phyloP scores from a whole-genome alignment of 768 basidiomycete genomes.

The Leccinum olivaceopallidum region DNA sequence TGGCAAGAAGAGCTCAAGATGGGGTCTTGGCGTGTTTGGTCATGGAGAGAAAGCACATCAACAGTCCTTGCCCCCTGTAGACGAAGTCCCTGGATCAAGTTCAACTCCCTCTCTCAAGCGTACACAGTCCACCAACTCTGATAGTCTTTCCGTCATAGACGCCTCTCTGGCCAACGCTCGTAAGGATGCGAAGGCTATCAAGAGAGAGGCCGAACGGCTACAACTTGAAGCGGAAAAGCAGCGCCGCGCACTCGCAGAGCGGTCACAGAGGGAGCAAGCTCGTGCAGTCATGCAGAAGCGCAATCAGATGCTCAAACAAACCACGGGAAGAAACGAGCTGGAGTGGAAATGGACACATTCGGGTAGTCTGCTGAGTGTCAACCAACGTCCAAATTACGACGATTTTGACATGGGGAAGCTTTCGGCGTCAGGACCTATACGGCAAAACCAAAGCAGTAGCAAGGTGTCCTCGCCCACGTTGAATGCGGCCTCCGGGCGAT shows the following conservation, averaged over 20 bases:
- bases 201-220: slow-evolving; percentile 79
- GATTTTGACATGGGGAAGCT: slow-evolving; percentile 47
- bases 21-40: slow-evolving; percentile 72
- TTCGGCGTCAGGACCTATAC: slow-evolving; percentile 62
- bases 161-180: slow-evolving; percentile 40
- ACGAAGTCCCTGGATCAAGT: slow-evolving; percentile 60
- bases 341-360: slow-evolving; percentile 56
- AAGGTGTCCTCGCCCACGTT: slow-evolving; percentile 48
- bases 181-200: slow-evolving; percentile 69
- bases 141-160: slow-evolving; percentile 62
- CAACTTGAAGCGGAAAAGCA: slow-evolving; percentile 84
- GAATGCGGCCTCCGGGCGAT: slow-evolving; percentile 64
- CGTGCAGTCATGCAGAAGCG: slow-evolving; percentile 93
- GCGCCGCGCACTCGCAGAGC: slow-evolving; percentile 72
- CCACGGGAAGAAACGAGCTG: slow-evolving; percentile 48
- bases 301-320: slow-evolving; percentile 67
- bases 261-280: slow-evolving; percentile 81
- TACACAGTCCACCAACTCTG: slow-evolving; percentile 74
- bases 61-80: slow-evolving; percentile 64
- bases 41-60: slow-evolving; percentile 66
- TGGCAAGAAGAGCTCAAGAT: slow-evolving; percentile 68
- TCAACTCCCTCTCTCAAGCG: slow-evolving; percentile 74
- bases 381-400: slow-evolving; percentile 31
- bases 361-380: slow-evolving; percentile 46
- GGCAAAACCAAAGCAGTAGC: slow-evolving; percentile 51